Evolutionary conservation across 1,139 yeast genomes (phyloP).

Genomic region (Zygosaccharomyces pseudobailii): DNA sequence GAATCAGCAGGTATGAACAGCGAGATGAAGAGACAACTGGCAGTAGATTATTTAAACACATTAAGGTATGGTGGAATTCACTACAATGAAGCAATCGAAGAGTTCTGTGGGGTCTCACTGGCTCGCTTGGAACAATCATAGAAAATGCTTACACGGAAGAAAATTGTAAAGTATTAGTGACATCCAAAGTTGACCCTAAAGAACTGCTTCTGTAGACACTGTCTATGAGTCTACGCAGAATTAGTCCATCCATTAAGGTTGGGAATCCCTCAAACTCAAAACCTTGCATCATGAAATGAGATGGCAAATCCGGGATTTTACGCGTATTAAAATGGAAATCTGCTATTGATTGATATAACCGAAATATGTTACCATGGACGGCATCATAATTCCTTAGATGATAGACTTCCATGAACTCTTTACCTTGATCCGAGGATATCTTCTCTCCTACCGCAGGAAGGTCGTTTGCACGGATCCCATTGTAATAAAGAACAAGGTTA

Average conservation of each 20-base stretch:
- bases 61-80: conserved; percentile 34
- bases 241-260: conserved; percentile 27
- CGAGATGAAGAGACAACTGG: conserved; percentile 28
- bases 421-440: conserved; percentile 16
- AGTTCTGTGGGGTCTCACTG: conserved; percentile 28
- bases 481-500: conserved; percentile 27
- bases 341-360: conserved; percentile 29
- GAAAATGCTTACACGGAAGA: conserved; percentile 4
- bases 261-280: conserved; percentile 29
- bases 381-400: conserved; percentile 30
- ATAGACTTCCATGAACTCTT: conserved; percentile 29
- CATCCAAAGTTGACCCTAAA: conserved; percentile 21
- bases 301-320: conserved; percentile 18
- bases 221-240: conserved; percentile 24
- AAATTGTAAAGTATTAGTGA: conserved; percentile 16
- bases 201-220: conserved; percentile 24
- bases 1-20: conserved; percentile 15
- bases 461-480: conserved; percentile 23
- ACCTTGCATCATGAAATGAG: conserved; percentile 24
- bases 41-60: conserved; percentile 33
- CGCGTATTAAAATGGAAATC: conserved; percentile 27
- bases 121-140: conserved; percentile 7
- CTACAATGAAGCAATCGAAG: conserved; percentile 35
- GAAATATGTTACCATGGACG: conserved; percentile 27
- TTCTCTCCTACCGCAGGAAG: conserved; percentile 8